Evolutionary conservation across 371 early-diverging fungal genomes (phyloP).

Genomic region (Parasitella parasitica): DNA sequence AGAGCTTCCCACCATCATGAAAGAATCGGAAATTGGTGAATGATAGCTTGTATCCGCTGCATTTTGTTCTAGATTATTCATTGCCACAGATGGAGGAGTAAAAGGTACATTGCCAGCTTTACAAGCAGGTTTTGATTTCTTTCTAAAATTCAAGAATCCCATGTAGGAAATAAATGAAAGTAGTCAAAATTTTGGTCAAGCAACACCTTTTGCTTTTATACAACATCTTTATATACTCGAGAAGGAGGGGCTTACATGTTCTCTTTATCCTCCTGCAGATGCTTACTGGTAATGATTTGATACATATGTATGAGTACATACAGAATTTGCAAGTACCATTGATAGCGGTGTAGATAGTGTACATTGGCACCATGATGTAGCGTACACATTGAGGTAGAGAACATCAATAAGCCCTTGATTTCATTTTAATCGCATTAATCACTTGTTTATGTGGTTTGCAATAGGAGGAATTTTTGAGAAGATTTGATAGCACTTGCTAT

Average conservation of each 20-base stretch:
- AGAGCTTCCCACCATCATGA: not conserved
- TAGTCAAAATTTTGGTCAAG: not conserved
- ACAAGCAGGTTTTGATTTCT: conserved; percentile 1
- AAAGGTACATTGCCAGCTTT: not conserved
- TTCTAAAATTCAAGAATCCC: conserved; percentile 12
- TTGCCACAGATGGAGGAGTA: not conserved
- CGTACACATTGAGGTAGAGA: not conserved
- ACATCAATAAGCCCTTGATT: not conserved
- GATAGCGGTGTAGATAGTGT: not conserved
- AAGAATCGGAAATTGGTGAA: conserved; percentile 1
- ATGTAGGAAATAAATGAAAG: not conserved
- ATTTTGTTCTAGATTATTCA: not conserved
- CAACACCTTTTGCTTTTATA: not conserved
- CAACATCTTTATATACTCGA: not conserved
- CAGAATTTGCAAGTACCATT: not conserved
- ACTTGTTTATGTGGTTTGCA: not conserved
- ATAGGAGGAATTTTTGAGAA: not conserved
- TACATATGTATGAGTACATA: not conserved
- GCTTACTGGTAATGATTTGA: not conserved
- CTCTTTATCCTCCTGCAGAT: not conserved
- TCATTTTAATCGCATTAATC: not conserved
- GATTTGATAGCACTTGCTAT: not conserved
- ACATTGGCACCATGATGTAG: not conserved
- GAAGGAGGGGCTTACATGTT: not conserved
- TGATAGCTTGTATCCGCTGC: not conserved